Evolutionary conservation across 2,329 filamentous ascomycete genomes (phyloP).

Genomic region (Pseudopithomyces chartarum): DNA sequence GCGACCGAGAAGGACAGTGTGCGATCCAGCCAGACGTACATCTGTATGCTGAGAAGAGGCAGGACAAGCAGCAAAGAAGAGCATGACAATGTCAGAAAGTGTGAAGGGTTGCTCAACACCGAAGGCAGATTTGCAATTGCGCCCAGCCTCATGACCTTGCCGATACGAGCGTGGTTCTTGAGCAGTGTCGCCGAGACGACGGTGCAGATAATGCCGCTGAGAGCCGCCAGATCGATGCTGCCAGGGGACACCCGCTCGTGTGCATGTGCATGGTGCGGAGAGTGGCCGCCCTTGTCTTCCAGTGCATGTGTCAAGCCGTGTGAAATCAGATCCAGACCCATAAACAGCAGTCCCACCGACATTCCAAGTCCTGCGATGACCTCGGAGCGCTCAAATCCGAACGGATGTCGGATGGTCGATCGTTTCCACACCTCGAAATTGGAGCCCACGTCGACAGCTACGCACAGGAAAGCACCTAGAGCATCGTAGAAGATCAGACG

Average conservation of each 20-base stretch:
- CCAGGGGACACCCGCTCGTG: slow-evolving; percentile 73
- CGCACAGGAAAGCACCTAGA: slow-evolving; percentile 86
- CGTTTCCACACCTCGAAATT: slow-evolving; percentile 99
- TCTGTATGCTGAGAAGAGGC: slow-evolving; percentile 78
- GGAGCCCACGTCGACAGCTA: slow-evolving; percentile 86
- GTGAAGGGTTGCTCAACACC: slow-evolving; percentile 91
- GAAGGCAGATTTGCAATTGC: slow-evolving; percentile 82
- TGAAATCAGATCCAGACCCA: slow-evolving; percentile 92
- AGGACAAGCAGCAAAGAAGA: slow-evolving; percentile 79
- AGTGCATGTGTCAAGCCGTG: slow-evolving; percentile 94
- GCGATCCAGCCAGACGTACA: slow-evolving; percentile 83
- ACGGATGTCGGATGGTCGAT: slow-evolving; percentile 90
- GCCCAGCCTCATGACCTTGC: slow-evolving; percentile 85
- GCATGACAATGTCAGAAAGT: slow-evolving; percentile 90
- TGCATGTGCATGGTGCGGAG: slow-evolving; percentile 65
- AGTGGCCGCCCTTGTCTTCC: slow-evolving; percentile 72
- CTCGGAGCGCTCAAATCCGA: slow-evolving; percentile 88
- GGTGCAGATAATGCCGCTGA: slow-evolving; percentile 82
- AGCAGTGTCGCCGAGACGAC: slow-evolving; percentile 85
- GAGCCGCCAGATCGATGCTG: slow-evolving; percentile 78
- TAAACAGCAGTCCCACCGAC: slow-evolving; percentile 95
- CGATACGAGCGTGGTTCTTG: slow-evolving; percentile 89
- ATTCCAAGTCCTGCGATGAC: slow-evolving; percentile 95
- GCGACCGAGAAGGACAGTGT: slow-evolving; percentile 82
- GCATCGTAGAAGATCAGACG: slow-evolving; percentile 96